Base-by-base conservation (phyloP, 1,284 basidiomycete species). In the Melampsora larici-populina region DNA sequence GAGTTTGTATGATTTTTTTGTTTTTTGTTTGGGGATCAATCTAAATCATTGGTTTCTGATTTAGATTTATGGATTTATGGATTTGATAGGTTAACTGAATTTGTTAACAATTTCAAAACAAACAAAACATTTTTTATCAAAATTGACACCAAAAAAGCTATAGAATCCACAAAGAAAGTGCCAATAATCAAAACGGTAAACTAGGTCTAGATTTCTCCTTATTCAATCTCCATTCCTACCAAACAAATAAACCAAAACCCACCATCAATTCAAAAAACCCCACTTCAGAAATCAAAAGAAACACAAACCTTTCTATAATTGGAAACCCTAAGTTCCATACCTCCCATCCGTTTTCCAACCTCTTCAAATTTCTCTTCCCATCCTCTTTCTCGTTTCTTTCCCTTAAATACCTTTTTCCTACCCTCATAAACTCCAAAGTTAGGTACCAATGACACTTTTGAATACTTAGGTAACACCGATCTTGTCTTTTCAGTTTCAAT, bases 161-260 rank as follows among this genome's bases (percentile, higher is more conserved):
- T n/a, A n/a, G n/a, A n/a, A n/a, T n/a, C n/a, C n/a, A n/a, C n/a
- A n/a, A n/a, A n/a, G n/a, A n/a, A n/a, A n/a, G n/a, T n/a, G n/a
- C n/a, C n/a, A n/a, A n/a, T n/a, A 33, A 51, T 55, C 46, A 31
- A 60, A 75, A 75, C 1, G 63, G 73, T 68, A 68, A 40, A 24
- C 60, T 49, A 11, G 48, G 63, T 60, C 60, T 75, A 1, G 71
- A 73, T 65, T 73, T 65, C 33, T 73, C 71, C 24, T 65, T 73
- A 46, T 63, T 43, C 43, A 46, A n/a, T 63, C 46, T 75, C 73
- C 49, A 67, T 43, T 75, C 73, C 64, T 75, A 48, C 3, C 6
- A 11, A 43, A 43, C 5, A 43, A 4, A 7, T 1, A 43, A 43
- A 43, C 5, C 5, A 43, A 43, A 43, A 43, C 11, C 40, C 5